A percentile compares a stretch with the other conserved stretches of the same genome.
Conservation (phyloP, 345 rosid genomes). For the Populus tremula region DNA sequence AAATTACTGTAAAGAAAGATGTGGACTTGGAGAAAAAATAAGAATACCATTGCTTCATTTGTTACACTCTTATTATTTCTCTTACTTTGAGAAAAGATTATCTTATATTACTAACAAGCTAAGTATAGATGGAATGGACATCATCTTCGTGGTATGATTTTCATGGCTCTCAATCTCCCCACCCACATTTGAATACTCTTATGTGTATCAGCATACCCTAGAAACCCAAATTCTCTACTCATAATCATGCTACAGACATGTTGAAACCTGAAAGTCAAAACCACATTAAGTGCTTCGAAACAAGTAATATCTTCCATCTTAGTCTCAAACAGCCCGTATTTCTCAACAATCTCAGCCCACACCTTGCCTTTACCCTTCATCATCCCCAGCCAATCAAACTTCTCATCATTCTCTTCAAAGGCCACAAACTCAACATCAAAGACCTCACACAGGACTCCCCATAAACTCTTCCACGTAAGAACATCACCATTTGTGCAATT, state of each 20-base stretch:
- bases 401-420: slow-evolving; percentile 23
- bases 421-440: slow-evolving; percentile 27
- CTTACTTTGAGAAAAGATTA: too few species aligned
- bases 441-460: slow-evolving; percentile 23
- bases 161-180: too few species aligned
- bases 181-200: too few species aligned
- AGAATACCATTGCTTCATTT: too few species aligned
- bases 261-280: slow-evolving; percentile 31
- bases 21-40: too few species aligned
- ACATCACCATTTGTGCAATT: slow-evolving; percentile 40
- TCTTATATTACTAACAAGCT: too few species aligned
- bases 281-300: slow-evolving; percentile 8
- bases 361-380: slow-evolving; percentile 25
- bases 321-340: slow-evolving; percentile 26
- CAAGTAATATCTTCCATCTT: slow-evolving; percentile 35
- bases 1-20: too few species aligned
- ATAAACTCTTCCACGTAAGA: slow-evolving; percentile 30
- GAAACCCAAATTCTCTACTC: slow-evolving; percentile 41
- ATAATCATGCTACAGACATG: slow-evolving; percentile 43
- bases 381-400: slow-evolving; percentile 21
- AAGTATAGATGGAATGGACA: too few species aligned
- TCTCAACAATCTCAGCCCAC: slow-evolving; percentile 38
- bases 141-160: too few species aligned
- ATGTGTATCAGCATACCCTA: slow-evolving; percentile 17
- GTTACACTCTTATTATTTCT: too few species aligned